Base-by-base conservation (phyloP, 2,329 filamentous ascomycete genomes). In the Paraconiothyrium brasiliense region DNA sequence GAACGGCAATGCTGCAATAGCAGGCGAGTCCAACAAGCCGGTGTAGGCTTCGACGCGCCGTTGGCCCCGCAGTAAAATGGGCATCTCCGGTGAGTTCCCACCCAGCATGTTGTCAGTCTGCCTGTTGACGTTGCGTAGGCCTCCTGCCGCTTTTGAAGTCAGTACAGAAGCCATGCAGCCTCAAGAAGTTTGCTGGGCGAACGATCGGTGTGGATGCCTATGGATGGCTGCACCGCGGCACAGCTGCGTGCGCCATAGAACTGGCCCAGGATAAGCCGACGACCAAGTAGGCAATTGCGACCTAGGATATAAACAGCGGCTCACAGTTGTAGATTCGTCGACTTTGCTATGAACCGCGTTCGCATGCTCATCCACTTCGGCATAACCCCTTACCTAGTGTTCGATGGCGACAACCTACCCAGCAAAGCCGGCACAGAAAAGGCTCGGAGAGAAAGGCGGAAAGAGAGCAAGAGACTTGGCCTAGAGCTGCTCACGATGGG, bases 161-260 rank as follows among this genome's bases (percentile, higher is more conserved):
- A 49, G 98, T 99, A 58, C 95, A 99, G 62, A 93, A 92, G 74
- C 91, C 92, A 74, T 91, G 88, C 54, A 91, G 92, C 70, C 84
- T 99, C 62, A 96, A 93, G 77, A 93, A 93, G 73, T 97, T 92
- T 78, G 83, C 87, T 13, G 95, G 94, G 55, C 90, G 97, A 80
- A 97, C 91, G 1, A 86, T 99, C 50, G 96, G 92, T n/a, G 90
- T 99, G 39, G 95, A 99, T 79, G 94, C 92, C 60, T 99, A 99
- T 84, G 95, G 94, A 77, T 99, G 96, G 95, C 89, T 99, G 58
- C 95, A 99, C 79, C 90, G 95, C 69, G 96, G 94, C 57, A 93
- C 93, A 50, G 90, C 96, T 67, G 87, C 92, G 54, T 98, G 94
- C 82, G 93, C 94, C 65, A 88, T 95, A 72, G 95, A 98, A 72